Evolutionary conservation across 257 asterid species (phyloP).

Genomic region (Solanum etuberosum): DNA sequence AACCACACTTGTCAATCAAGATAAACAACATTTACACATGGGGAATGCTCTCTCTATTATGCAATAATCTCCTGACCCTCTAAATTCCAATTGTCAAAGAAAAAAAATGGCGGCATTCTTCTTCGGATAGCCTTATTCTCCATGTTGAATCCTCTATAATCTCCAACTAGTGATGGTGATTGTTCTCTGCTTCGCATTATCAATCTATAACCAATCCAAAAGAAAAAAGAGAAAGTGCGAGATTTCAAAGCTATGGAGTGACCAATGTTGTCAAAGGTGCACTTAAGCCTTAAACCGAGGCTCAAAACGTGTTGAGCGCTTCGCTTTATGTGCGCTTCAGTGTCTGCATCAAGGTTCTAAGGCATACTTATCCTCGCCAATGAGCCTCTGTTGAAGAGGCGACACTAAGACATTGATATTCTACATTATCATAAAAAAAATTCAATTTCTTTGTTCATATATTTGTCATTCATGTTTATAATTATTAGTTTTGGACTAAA

Average conservation of each 20-base stretch:
- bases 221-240: neutral
- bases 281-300: too few species aligned
- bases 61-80: neutral
- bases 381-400: too few species aligned
- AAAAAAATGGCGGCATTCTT: neutral
- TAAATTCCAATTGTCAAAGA: neutral
- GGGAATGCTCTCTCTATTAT: neutral
- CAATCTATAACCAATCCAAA: neutral
- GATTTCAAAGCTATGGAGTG: neutral
- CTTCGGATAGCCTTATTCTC: neutral
- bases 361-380: too few species aligned
- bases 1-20: neutral
- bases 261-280: too few species aligned
- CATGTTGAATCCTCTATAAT: neutral
- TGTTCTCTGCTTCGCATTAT: neutral
- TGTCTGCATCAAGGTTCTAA: too few species aligned
- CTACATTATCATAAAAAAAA: too few species aligned
- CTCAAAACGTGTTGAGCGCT: too few species aligned
- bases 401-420: too few species aligned
- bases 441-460: too few species aligned
- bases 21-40: neutral
- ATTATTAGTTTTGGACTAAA: too few species aligned
- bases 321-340: too few species aligned
- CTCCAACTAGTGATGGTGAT: neutral
- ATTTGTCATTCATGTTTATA: too few species aligned